phyloP scores from a whole-genome alignment of 352 stramenopile genomes.

The Globisporangium spinosum region DNA sequence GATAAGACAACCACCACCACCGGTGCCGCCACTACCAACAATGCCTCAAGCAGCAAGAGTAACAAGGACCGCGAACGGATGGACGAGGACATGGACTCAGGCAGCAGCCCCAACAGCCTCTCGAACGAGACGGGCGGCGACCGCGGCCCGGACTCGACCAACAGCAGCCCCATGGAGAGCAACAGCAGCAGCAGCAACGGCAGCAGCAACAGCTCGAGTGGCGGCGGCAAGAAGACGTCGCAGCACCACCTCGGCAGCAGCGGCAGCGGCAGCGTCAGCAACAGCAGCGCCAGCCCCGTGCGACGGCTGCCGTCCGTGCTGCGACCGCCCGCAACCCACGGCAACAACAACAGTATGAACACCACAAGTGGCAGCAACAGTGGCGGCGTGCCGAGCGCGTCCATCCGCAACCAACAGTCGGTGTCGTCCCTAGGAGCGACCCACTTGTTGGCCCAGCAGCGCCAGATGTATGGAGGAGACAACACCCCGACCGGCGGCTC shows the following conservation, averaged over 20 bases:
- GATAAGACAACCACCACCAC: not conserved
- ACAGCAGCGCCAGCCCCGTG: constrained; percentile 28
- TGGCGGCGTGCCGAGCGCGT: constrained; percentile 16
- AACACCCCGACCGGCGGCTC: constrained; percentile 18
- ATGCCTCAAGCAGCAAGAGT: too few species aligned
- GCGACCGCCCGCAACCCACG: constrained; percentile 14
- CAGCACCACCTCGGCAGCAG: constrained; percentile 15
- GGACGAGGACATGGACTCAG: constrained; percentile 15
- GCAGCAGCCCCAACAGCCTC: constrained; percentile 14
- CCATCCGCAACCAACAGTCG: constrained; percentile 18
- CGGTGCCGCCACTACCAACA: not conserved
- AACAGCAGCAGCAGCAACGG: constrained; percentile 5
- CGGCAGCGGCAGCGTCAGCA: constrained; percentile 21
- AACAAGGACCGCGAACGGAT: not conserved
- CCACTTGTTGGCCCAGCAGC: constrained; percentile 21
- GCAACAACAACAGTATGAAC: constrained; percentile 3
- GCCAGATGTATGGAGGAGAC: constrained; percentile 17
- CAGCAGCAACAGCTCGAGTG: not conserved
- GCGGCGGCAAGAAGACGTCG: not conserved
- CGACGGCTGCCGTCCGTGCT: constrained; percentile 37
- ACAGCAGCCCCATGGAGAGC: constrained; percentile 10
- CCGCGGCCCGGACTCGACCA: not conserved
- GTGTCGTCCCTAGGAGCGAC: not conserved
- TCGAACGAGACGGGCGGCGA: constrained; percentile 16
- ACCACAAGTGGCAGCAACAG: not conserved